Base-by-base conservation (phyloP, 306 rosid genomes). In the Dalbergia cultrata region DNA sequence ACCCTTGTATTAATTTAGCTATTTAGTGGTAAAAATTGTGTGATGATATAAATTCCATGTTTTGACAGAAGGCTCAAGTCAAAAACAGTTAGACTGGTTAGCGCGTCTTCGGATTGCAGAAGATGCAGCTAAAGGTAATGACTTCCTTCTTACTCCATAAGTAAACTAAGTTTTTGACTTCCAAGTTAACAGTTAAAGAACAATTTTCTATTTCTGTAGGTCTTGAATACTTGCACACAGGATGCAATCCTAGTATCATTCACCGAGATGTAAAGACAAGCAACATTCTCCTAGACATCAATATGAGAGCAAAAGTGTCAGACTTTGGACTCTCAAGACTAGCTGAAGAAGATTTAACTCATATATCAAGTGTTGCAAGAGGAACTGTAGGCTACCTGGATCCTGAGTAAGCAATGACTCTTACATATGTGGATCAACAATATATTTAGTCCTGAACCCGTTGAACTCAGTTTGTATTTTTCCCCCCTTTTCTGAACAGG, bases 221-320 rank as follows among this genome's bases (percentile, higher is more conserved):
- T 53, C 98, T 95, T 21, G 99, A 93, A 75, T 95, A 95, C 77
- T 92, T 95, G 8, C 99, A 95, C 86, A 93, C 99, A 12, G 94
- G 99, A 80, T 95, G 99, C 90, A 95, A 87, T 83, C 99, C 99
- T 7, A 93, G 99, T 45, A 95, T 95, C 87, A 95, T 95, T 80
- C 98, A 93, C 86, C 88, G 97, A 22, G 97, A 95, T 5, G 98
- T 95, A 21, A 95, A 95, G 84, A 95, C 98, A 22, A 95, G 94
- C 92, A 95, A 95, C 74, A 95, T 93, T 78, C 97, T 95, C 70
- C 83, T 95, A 14, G 98, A 95, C 88, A 93, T 89, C 85, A 95
- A 95, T 61, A 91, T 93, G 98, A 91, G 98, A 88, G 99, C 97
- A 44, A 95, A 95, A 81, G 99, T 95, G 10, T 95, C 98, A 9